These are phyloP conservation scores for Phylloporus sp. DNA, from an alignment of 768 basidiomycete species.

Conservation along the genomic window DNA sequence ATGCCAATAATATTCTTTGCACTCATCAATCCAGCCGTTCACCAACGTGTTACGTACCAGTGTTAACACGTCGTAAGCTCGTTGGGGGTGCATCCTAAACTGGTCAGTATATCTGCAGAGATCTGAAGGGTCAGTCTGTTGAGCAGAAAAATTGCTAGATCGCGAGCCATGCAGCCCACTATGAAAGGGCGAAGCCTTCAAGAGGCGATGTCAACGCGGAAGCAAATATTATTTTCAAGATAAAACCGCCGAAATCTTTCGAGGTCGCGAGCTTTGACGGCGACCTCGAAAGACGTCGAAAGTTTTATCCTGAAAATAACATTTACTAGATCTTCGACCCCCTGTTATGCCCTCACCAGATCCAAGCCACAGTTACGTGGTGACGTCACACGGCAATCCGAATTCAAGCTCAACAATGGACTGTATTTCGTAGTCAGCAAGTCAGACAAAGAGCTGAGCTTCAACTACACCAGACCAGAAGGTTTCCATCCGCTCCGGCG, in stretches of 20 bases:
- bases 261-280: not conserved
- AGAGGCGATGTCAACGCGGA: not conserved
- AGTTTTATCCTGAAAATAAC: no score
- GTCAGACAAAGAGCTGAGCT: constrained; percentile 29
- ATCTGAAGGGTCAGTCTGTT: not conserved
- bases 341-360: no score
- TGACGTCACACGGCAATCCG: constrained; percentile 13
- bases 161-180: not conserved
- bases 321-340: no score
- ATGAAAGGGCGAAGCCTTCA: not conserved
- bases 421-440: constrained; percentile 21
- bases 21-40: constrained; percentile 7
- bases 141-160: no score
- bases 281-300: no score
- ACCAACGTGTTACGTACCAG: constrained; percentile 18
- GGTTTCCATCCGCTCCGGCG: constrained; percentile 88
- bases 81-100: not conserved
- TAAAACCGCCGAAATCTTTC: not conserved
- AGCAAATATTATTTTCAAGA: constrained; percentile 3
- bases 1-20: constrained; percentile 4
- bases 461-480: constrained; percentile 84
- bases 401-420: constrained; percentile 24
- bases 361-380: constrained; percentile 5
- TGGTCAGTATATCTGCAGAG: not conserved
- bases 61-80: no score